A percentile compares a stretch with the other conserved stretches of the same genome.
phyloP scores from a whole-genome alignment of 106 monocot species.

The Dendrobium nobile region DNA sequence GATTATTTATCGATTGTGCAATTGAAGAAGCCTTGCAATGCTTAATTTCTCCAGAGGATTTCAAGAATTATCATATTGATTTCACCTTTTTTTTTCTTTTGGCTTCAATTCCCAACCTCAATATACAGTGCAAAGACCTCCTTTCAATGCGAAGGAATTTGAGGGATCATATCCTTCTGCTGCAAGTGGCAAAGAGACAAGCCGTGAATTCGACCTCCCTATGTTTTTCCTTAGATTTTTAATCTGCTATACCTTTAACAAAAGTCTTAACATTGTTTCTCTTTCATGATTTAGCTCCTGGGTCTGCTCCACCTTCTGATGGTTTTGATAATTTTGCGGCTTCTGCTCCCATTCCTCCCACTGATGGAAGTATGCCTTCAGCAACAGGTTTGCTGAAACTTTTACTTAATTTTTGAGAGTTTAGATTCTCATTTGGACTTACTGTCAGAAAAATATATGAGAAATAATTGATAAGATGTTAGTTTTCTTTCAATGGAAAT shows the following conservation, averaged over 20 bases:
- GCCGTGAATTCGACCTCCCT: not conserved
- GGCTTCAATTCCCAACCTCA: not conserved
- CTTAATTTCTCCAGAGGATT: no score
- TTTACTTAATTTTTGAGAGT: not conserved
- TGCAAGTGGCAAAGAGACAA: not conserved
- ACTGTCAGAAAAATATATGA: not conserved
- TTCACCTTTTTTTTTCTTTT: no score
- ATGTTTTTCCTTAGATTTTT: not conserved
- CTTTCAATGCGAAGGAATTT: not conserved
- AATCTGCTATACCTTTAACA: not conserved
- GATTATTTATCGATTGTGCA: no score
- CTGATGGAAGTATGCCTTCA: constrained; percentile 5
- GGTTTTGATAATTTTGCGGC: not conserved
- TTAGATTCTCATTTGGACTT: not conserved
- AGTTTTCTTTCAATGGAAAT: no score
- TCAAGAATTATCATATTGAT: no score
- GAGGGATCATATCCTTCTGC: not conserved
- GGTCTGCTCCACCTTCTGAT: not conserved
- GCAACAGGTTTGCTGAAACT: constrained; percentile 1
- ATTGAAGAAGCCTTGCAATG: no score
- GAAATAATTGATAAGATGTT: no score
- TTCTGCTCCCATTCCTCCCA: not conserved
- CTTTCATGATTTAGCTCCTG: not conserved
- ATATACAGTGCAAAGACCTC: not conserved
- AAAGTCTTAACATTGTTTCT: not conserved